Conservation (phyloP, 306 rosid genomes). For the Acmispon strigosus region DNA sequence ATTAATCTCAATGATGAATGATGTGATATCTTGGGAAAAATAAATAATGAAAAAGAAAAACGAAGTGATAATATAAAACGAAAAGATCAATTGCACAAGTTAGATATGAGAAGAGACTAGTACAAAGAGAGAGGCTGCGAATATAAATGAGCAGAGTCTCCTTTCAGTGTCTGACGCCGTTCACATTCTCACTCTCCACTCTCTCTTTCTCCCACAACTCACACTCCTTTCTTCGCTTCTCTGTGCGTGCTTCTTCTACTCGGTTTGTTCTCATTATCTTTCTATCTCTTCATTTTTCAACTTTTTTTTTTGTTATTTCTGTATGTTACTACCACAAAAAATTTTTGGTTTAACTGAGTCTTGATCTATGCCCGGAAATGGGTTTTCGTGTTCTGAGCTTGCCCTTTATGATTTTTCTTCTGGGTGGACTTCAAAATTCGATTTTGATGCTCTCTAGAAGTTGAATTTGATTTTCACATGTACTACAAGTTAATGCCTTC, state of each 20-base stretch:
- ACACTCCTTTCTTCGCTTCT: constrained; percentile 13
- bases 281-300: not conserved
- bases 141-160: constrained; percentile 33
- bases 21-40: no score
- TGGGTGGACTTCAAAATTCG: not conserved
- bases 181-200: constrained; percentile 9
- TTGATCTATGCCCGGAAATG: not conserved
- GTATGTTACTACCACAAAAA: not conserved
- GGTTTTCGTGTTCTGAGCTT: not conserved
- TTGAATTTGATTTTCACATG: not conserved
- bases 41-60: not conserved
- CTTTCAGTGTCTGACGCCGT: constrained; percentile 3
- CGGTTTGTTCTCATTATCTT: constrained; percentile 14
- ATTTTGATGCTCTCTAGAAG: not conserved
- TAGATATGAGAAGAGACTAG: not conserved
- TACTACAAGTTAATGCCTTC: not conserved
- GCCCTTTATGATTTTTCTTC: not conserved
- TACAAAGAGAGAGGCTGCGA: not conserved
- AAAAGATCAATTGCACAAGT: not conserved
- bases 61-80: not conserved
- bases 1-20: no score
- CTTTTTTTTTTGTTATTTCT: not conserved
- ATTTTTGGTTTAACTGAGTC: no score
- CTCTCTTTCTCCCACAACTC: constrained; percentile 8
- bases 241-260: constrained; percentile 11